phyloP scores from a whole-genome alignment of 1,284 basidiomycete genomes.

The Somion occarium region DNA sequence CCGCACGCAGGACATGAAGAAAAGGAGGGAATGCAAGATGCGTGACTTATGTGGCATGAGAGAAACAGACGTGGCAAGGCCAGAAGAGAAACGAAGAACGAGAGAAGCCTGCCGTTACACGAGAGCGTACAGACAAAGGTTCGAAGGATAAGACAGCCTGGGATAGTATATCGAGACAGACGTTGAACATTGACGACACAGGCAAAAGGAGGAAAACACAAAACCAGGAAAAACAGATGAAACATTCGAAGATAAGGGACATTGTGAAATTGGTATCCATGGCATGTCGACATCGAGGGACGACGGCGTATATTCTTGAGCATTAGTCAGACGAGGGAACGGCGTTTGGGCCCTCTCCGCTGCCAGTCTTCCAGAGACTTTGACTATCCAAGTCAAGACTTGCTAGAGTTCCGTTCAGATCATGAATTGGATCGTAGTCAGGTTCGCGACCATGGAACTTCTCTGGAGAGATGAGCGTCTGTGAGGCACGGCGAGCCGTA shows the following conservation, averaged over 20 bases:
- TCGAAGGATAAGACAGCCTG: slow-evolving; percentile 1
- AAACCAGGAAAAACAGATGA: slow-evolving; percentile 16
- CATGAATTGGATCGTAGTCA: slow-evolving; percentile 53
- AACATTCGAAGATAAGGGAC: slow-evolving; percentile 9
- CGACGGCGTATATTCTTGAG: background rate
- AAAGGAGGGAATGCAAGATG: background rate
- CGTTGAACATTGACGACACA: slow-evolving; percentile 2
- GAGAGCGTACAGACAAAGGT: slow-evolving; percentile 1
- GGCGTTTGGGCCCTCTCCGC: background rate
- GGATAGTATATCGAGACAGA: slow-evolving; percentile 1
- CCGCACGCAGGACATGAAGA: background rate
- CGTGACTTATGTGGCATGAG: background rate
- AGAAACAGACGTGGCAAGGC: background rate
- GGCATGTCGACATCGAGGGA: background rate
- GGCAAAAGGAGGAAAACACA: slow-evolving; percentile 14
- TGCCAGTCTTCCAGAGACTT: slow-evolving; percentile 14
- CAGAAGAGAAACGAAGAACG: background rate
- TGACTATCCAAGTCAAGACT: slow-evolving; percentile 55
- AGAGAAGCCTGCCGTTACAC: slow-evolving; percentile 1
- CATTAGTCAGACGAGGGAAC: background rate
- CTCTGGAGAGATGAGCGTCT: slow-evolving; percentile 40
- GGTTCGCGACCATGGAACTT: slow-evolving; percentile 28
- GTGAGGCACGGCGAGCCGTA: slow-evolving; percentile 19
- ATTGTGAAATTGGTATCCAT: slow-evolving; percentile 3
- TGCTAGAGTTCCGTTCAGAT: slow-evolving; percentile 72